Evolutionary conservation across 176 grass and related monocot species (phyloP), one percentile per base, ranked within the genome.

Genomic region (Oryza officinalis): DNA sequence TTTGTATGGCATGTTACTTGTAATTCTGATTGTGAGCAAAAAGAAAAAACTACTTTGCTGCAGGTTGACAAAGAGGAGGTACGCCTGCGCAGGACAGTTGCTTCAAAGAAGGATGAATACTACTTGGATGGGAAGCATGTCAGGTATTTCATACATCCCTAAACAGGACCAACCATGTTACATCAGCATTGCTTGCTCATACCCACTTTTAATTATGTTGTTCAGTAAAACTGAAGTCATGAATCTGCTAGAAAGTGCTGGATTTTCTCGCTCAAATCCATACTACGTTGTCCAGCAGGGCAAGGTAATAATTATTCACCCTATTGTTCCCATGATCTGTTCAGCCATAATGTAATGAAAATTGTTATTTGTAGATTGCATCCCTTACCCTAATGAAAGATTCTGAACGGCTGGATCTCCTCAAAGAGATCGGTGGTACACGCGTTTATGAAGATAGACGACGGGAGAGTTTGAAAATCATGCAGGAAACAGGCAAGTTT

Each of bases 261-360:
- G 96, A 81, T 98, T 98, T 82, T 98, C 96, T 86, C 91, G 91
- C 28, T 98, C 96, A 68, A 98, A 98, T 89, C 96, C 96, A 75
- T 98, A 98, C 80, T 98, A 98, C 54, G 96, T 98, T 84, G 96
- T 98, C 44, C 96, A 98, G 81, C 96, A 98, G 69, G 96, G 96
- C 38, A 95, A 98, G 93, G 96, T 98, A 87, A 69, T 46, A 74
- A 52, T 3, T 69, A 73, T 65, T 79, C 20, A 66, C n/a, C 60
- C 72, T 45, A 17, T 59, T 80, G 33, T 76, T 83, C 71, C 57
- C 32, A 75, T 52, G 27, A 75, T 60, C 63, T 68, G 32, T 71
- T 65, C 59, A 73, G 47, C 33, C 79, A 65, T 59, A 65, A 78
- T 63, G 76, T 83, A 28, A 27, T 77, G 44, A 85, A 45, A 43